Base-by-base conservation (phyloP, 2,329 filamentous ascomycete genomes). In the Zymoseptoria pseudotritici region DNA sequence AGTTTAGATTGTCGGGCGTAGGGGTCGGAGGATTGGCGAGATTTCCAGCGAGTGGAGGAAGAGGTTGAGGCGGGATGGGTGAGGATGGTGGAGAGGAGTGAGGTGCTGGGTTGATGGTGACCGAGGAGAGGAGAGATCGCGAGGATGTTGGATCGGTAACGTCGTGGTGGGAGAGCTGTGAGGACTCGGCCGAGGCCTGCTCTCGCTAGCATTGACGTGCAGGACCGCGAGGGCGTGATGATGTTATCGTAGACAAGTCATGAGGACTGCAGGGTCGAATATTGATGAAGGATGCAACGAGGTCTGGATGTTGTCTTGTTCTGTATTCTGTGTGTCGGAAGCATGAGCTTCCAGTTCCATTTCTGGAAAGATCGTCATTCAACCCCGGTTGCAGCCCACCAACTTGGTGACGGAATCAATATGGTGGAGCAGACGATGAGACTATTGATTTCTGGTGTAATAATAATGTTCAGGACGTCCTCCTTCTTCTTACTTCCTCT, bases 41-140 rank as follows among this genome's bases (percentile, higher is more conserved):
- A 81, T 73, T 91, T 90, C 94, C 94, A 99, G 74, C 86, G 80
- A 55, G 83, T 89, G 1, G 87, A 90, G 2, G 90, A 91, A 29
- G 76, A 75, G 26, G 73, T 74, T 13, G 70, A 64, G 52, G 63
- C 52, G 51, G 36, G 36, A 51, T 17, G 61, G 7, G 42, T 9
- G 29, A 56, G 20, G 29, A 19, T 21, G 53, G 5, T 42, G 21
- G 20, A n/a, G 22, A 50, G 36, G 36, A 46, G 36, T 13, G 17
- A n/a, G 36, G 36, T n/a, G 36, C 36, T 13, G 13, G 36, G 36
- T n/a, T 29, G 36, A 46, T 13, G 36, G 13, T 46, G 36, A n/a
- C 11, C 26, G 36, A 46, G 36, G 13, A 17, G 36, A 17, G 2
- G 36, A 46, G 36, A 46, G 13, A 36, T n/a, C 24, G 50, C 8